A percentile compares a stretch with the other conserved stretches of the same genome.
These are phyloP conservation scores for Filobasidium floriforme DNA, from an alignment of 768 basidiomycete genomes.

Conservation along the genomic window DNA sequence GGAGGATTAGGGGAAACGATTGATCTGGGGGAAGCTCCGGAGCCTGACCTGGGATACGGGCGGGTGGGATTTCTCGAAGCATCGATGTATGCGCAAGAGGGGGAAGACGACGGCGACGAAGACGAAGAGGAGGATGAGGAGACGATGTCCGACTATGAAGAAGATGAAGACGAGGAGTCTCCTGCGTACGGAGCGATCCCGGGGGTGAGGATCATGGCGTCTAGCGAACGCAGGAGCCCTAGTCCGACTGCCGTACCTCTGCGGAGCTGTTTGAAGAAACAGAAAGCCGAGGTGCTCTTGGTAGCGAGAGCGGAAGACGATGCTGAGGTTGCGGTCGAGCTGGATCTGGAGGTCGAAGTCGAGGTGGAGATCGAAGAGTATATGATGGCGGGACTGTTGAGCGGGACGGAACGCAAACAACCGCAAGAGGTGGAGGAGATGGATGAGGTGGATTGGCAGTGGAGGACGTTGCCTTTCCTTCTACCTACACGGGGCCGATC, in stretches of 20 bases:
- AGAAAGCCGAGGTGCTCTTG: background rate
- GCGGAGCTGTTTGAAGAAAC: slow-evolving; percentile 14
- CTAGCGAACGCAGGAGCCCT: background rate
- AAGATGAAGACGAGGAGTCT: background rate
- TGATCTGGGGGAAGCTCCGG: background rate
- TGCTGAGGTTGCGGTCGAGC: background rate
- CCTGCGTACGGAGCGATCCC: background rate
- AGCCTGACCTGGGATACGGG: background rate
- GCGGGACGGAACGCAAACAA: background rate
- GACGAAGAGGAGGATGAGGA: background rate
- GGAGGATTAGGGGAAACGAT: background rate
- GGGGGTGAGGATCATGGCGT: background rate
- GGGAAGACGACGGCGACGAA: background rate
- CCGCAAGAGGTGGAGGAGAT: background rate
- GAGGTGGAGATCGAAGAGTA: slow-evolving; percentile 2
- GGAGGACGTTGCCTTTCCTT: background rate
- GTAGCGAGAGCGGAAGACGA: background rate
- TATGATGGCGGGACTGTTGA: background rate
- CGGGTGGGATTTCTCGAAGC: too few relatives aligned
- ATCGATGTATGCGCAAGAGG: background rate
- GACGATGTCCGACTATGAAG: background rate
- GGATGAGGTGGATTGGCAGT: background rate
- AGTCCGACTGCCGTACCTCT: slow-evolving; percentile 10
- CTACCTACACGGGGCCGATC: background rate
- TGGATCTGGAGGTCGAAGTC: background rate